phyloP scores from a whole-genome alignment of 2,329 filamentous ascomycete species.

The Fusarium dimerum region DNA sequence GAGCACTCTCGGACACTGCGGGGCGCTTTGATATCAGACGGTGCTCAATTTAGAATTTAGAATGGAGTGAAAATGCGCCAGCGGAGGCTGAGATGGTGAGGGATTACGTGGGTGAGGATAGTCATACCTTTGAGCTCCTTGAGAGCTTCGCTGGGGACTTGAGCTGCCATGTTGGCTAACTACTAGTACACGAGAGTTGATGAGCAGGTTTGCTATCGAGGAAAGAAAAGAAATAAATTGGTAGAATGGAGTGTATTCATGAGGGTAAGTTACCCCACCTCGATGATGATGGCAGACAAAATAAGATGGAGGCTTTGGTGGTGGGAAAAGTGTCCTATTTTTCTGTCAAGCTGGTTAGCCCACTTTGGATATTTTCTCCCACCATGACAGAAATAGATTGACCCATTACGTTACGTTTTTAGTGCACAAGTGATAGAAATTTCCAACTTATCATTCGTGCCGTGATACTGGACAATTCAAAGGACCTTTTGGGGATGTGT shows the following conservation, averaged over 20 bases:
- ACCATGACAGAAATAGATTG: conserved; percentile 25
- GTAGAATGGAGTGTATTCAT: conserved; percentile 20
- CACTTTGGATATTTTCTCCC: conserved; percentile 3
- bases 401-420: conserved; percentile 5
- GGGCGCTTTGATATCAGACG: conserved; percentile 11
- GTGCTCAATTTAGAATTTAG: not conserved
- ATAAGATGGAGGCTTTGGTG: not conserved
- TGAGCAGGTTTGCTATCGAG: conserved; percentile 14
- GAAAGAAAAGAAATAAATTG: conserved; percentile 21
- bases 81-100: not conserved
- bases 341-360: not conserved
- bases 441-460: not conserved
- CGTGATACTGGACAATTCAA: not conserved
- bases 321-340: not conserved
- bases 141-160: conserved; percentile 45
- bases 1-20: conserved; percentile 43
- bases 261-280: conserved; percentile 28
- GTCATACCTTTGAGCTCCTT: conserved; percentile 44
- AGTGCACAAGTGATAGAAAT: not conserved
- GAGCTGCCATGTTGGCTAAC: conserved; percentile 43
- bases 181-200: conserved; percentile 8
- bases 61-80: not conserved
- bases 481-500: no score
- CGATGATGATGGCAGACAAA: conserved; percentile 15
- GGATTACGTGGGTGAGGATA: no score